Conservation (phyloP, 2,329 filamentous ascomycete genomes). For the Blastomyces percursus region DNA sequence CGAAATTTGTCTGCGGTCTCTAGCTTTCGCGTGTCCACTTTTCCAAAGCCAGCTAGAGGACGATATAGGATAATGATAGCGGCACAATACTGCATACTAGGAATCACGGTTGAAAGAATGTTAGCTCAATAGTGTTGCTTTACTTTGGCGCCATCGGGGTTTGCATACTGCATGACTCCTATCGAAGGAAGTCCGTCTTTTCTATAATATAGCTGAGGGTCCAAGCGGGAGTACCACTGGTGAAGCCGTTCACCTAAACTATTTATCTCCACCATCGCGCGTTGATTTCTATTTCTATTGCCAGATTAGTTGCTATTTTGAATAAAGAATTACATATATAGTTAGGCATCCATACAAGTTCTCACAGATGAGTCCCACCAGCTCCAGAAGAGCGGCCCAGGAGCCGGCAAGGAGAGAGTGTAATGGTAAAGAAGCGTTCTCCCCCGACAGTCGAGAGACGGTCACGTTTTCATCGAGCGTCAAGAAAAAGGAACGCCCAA, state of each 20-base stretch:
- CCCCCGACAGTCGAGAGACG: neutral
- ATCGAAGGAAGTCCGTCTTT: slow-evolving; percentile 5
- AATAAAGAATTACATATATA: neutral
- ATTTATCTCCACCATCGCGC: slow-evolving; percentile 7
- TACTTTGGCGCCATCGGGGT: neutral
- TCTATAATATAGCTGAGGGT: slow-evolving; percentile 8
- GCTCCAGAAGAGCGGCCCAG: slow-evolving; percentile 11
- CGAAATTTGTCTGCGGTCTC: slow-evolving; percentile 6
- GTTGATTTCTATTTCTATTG: slow-evolving; percentile 7
- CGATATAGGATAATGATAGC: slow-evolving; percentile 9
- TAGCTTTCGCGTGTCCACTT: neutral
- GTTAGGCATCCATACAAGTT: slow-evolving; percentile 5
- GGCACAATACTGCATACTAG: slow-evolving; percentile 10
- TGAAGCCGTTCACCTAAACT: slow-evolving; percentile 10
- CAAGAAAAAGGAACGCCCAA: slow-evolving; percentile 13
- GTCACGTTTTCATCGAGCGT: slow-evolving; percentile 10
- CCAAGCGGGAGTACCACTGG: slow-evolving; percentile 10
- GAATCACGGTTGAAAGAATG: neutral
- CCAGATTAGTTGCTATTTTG: neutral
- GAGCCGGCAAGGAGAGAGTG: slow-evolving; percentile 11
- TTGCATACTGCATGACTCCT: slow-evolving; percentile 8
- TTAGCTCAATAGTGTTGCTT: neutral
- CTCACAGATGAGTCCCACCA: slow-evolving; percentile 13
- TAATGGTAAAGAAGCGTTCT: neutral
- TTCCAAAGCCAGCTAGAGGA: slow-evolving; percentile 9